Conservation (phyloP, 2,329 filamentous ascomycete species). For the Ophioceras dolichostomum region DNA sequence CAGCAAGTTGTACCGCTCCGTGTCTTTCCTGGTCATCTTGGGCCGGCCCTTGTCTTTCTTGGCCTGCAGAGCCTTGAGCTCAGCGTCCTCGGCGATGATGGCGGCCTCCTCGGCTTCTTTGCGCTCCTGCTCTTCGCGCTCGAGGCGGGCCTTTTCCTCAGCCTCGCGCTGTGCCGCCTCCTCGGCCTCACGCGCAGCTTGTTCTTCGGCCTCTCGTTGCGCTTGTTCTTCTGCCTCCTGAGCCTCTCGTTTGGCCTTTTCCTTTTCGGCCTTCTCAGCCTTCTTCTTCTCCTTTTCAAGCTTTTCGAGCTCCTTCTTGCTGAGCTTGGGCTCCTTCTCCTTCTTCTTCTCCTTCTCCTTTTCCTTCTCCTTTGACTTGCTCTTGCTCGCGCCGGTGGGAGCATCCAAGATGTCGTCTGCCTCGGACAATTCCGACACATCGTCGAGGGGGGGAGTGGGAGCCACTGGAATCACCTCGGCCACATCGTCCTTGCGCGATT, state of each 20-base stretch:
- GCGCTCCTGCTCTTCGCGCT: slow-evolving; percentile 14
- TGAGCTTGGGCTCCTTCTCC: slow-evolving; percentile 30
- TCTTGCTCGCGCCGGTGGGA: slow-evolving; percentile 25
- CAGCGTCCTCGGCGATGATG: slow-evolving; percentile 23
- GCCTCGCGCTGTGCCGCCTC: slow-evolving; percentile 25
- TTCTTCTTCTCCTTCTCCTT: slow-evolving; percentile 20
- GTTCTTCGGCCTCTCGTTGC: slow-evolving; percentile 17
- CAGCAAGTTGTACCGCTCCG: slow-evolving; percentile 20
- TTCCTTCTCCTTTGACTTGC: slow-evolving; percentile 30
- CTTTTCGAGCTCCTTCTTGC: slow-evolving; percentile 37
- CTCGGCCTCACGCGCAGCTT: slow-evolving; percentile 23
- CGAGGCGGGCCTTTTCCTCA: slow-evolving; percentile 18
- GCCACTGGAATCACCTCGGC: slow-evolving; percentile 30
- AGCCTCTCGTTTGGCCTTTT: slow-evolving; percentile 13
- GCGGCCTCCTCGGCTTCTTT: slow-evolving; percentile 20
- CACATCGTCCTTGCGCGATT: slow-evolving; percentile 26
- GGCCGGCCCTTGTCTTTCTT: slow-evolving; percentile 14
- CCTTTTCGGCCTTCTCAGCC: slow-evolving; percentile 18
- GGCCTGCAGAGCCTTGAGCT: slow-evolving; percentile 16
- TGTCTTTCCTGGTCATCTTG: slow-evolving; percentile 16
- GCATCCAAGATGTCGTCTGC: slow-evolving; percentile 20
- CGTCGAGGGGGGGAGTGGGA: slow-evolving; percentile 32
- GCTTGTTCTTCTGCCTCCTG: slow-evolving; percentile 24
- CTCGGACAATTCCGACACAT: slow-evolving; percentile 29
- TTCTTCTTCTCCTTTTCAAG: slow-evolving; percentile 26